Evolutionary conservation across 352 stramenopile species (phyloP).

Genomic region (Pythium myriotylum): DNA sequence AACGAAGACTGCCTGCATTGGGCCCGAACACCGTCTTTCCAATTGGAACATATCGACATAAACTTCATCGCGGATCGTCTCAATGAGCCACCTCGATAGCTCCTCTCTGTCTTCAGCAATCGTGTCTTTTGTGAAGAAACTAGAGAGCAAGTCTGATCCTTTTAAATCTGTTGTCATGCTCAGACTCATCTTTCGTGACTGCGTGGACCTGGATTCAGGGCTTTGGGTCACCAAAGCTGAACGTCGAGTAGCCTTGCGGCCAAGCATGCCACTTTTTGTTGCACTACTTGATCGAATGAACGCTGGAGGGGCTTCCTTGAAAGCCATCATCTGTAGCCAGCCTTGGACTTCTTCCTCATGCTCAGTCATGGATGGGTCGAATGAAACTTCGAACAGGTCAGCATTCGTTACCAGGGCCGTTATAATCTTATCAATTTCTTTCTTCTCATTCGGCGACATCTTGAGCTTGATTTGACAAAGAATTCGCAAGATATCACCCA

Average conservation of each 20-base stretch:
- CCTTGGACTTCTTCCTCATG: constrained; percentile 72
- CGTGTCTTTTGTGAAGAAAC: constrained; percentile 23
- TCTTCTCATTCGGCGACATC: constrained; percentile 46
- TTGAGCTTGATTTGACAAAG: constrained; percentile 73
- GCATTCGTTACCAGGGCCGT: constrained; percentile 66
- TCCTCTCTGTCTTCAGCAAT: constrained; percentile 34
- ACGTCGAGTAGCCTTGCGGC: constrained; percentile 7
- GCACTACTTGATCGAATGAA: constrained; percentile 13
- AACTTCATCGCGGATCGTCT: constrained; percentile 58
- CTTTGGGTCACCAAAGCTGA: constrained; percentile 5
- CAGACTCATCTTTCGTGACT: constrained; percentile 42
- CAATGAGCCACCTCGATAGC: constrained; percentile 51
- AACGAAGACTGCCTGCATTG: constrained; percentile 55
- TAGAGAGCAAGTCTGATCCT: constrained; percentile 28
- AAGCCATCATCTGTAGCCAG: constrained; percentile 77
- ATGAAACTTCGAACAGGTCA: constrained; percentile 61
- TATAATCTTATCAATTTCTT: constrained; percentile 73
- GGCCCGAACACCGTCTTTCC: constrained; percentile 43
- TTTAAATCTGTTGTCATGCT: constrained; percentile 26
- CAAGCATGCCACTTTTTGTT: not conserved
- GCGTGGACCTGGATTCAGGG: constrained; percentile 40
- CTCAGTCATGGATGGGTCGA: constrained; percentile 55
- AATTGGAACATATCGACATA: constrained; percentile 71
- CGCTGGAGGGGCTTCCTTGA: constrained; percentile 34
- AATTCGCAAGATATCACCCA: constrained; percentile 73